Evolutionary conservation across 495 filamentous ascomycete genomes (phyloP).

Genomic region (Aspergillus leporis): DNA sequence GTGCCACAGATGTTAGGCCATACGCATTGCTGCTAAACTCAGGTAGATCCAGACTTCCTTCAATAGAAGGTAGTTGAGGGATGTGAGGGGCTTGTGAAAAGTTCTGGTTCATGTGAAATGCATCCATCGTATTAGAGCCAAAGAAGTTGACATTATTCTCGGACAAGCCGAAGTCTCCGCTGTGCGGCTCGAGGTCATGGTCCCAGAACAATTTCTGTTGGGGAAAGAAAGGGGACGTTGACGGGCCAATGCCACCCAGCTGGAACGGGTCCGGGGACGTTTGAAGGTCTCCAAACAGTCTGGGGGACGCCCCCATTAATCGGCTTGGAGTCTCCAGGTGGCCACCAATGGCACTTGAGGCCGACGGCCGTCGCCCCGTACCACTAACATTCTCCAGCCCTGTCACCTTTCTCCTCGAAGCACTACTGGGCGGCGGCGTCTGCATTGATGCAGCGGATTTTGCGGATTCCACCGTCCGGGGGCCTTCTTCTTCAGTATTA

Average conservation of each 20-base stretch:
- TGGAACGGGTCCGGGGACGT: constrained; percentile 69
- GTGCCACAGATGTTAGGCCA: constrained; percentile 30
- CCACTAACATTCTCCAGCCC: constrained; percentile 31
- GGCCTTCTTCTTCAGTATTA: constrained; percentile 33
- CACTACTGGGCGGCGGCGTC: constrained; percentile 66
- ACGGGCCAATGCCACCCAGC: constrained; percentile 68
- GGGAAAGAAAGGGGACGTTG: constrained; percentile 64
- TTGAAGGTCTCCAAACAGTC: constrained; percentile 55
- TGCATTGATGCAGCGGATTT: constrained; percentile 61
- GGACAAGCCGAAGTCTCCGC: constrained; percentile 23
- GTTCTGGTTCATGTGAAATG: constrained; percentile 17
- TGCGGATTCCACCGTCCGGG: constrained; percentile 40
- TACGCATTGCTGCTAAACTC: constrained; percentile 36
- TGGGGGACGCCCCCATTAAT: constrained; percentile 43
- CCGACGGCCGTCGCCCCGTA: constrained; percentile 25
- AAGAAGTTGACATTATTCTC: constrained; percentile 14
- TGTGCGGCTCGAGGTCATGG: constrained; percentile 44
- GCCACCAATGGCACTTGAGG: constrained; percentile 25
- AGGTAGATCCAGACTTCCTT: constrained; percentile 40
- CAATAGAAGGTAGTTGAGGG: constrained; percentile 43
- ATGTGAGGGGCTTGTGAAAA: constrained; percentile 26
- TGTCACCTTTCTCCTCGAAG: constrained; percentile 47
- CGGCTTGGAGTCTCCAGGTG: constrained; percentile 47
- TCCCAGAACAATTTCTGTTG: constrained; percentile 78
- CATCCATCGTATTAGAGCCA: constrained; percentile 10